Evolutionary conservation across 768 basidiomycete species (phyloP).

Genomic region (Lactifluus echinatus): DNA sequence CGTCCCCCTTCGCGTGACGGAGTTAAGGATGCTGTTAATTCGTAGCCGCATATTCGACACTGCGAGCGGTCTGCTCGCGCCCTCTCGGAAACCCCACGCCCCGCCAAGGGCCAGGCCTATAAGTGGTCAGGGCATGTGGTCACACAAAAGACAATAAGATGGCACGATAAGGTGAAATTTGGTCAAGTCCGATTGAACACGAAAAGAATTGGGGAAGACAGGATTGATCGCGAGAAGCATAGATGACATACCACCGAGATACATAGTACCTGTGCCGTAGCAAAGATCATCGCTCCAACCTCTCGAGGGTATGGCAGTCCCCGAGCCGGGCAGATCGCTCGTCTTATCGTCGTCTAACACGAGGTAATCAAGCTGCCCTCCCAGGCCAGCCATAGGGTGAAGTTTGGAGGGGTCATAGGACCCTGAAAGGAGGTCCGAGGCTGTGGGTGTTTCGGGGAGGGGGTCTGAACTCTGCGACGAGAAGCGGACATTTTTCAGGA

Average conservation of each 20-base stretch:
- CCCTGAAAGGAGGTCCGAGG: constrained; percentile 78
- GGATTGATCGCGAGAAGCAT: constrained; percentile 21
- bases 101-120: constrained; percentile 93
- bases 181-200: constrained; percentile 49
- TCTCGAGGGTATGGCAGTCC: constrained; percentile 86
- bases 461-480: constrained; percentile 28
- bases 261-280: constrained; percentile 98
- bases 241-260: constrained; percentile 79
- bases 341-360: constrained; percentile 95
- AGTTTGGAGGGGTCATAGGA: constrained; percentile 87
- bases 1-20: constrained; percentile 91
- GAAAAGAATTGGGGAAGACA: constrained; percentile 28
- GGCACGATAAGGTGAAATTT: constrained; percentile 22
- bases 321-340: constrained; percentile 80
- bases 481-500: constrained; percentile 20
- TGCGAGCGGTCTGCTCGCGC: constrained; percentile 77
- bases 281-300: constrained; percentile 99
- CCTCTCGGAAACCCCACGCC: constrained; percentile 93
- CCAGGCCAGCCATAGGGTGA: constrained; percentile 88
- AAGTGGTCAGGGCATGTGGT: constrained; percentile 66
- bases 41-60: constrained; percentile 80
- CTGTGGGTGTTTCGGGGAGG: constrained; percentile 58
- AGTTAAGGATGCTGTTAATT: constrained; percentile 95
- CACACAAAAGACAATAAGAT: constrained; percentile 68
- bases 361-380: constrained; percentile 92